Base-by-base conservation (phyloP, 108 stramenopile species). In the Cyclotella atomus region DNA sequence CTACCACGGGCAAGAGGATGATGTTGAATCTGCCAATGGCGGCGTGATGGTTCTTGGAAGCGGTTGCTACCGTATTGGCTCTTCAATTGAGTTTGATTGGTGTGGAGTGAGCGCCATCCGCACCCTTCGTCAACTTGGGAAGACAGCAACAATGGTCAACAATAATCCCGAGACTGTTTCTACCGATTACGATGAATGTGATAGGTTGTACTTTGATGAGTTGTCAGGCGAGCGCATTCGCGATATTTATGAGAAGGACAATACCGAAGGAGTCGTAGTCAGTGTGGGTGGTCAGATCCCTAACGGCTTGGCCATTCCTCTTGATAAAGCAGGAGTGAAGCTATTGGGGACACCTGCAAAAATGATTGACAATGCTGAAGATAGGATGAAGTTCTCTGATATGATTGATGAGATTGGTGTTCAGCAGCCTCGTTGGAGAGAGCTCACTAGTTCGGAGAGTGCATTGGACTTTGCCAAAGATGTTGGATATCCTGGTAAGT, bases 81-180 rank as follows among this genome's bases (percentile, higher is more conserved):
- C 95, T 65, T 94, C 92, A 20, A 97, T 99, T 57, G 99, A 99
- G 82, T 99, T 99, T 67, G 98, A 99, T 72, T 99, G 98, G 98
- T 99, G 98, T 83, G 97, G 91, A 65, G 98, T 99, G 25, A 93
- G 91, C 71, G 92, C 96, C 59, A 96, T 98, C 79, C 90, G 98
- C 16, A 73, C 96, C 46, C 91, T 99, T 53, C 90, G 97, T 43
- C 71, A 91, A 68, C 77, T 95, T 53, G 97, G 97, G 59, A 84
- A 84, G 84, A 87, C 92, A 79, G 85, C 91, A 29, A 94, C 92
- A 41, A 90, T 98, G 90, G 87, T 99, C 65, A 99, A 99, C 89
- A 98, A 98, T 88, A 99, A 99, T 91, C 98, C 98, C 21, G 98
- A 99, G 73, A 99, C 98, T 49, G 98, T 99, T n/a, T 96, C 95